These are phyloP conservation scores for Euphorbia schlechtendalii DNA, from an alignment of 441 rosid species.

Conservation along the genomic window DNA sequence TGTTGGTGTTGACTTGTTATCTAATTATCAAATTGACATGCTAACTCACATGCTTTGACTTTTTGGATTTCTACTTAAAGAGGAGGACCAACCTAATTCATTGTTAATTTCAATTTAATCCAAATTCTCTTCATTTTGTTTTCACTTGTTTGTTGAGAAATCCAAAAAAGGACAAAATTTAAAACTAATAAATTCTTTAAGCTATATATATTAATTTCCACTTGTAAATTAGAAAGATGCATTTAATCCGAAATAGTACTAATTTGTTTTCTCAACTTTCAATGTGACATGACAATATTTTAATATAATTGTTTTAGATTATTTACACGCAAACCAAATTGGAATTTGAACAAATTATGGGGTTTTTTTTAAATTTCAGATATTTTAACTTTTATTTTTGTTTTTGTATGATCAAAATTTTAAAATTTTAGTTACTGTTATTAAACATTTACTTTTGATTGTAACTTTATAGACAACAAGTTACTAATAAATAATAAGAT, in stretches of 20 bases:
- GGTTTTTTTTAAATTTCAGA: too few species aligned
- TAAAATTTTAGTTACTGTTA: too few species aligned
- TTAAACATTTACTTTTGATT: too few species aligned
- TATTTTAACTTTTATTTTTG: too few species aligned
- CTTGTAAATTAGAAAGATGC: not conserved
- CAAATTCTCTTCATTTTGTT: not conserved
- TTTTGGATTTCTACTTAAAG: not conserved
- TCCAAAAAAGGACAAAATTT: not conserved
- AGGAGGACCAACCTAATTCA: not conserved
- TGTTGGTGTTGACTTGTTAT: constrained; percentile 7
- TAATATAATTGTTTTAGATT: not conserved
- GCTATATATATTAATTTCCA: too few species aligned
- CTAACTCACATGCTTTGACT: constrained; percentile 8
- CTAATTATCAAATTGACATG: not conserved
- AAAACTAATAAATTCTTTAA: too few species aligned
- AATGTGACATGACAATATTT: not conserved
- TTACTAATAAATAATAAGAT: too few species aligned
- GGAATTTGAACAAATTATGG: not conserved
- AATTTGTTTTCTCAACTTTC: not conserved
- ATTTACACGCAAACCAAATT: not conserved
- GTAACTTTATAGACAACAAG: too few species aligned
- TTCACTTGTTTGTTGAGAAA: not conserved
- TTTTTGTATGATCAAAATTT: too few species aligned
- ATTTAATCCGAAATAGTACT: not conserved
- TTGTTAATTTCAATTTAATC: not conserved